Evolutionary conservation across 805 yeast genomes (phyloP).

Genomic region (Jamesozyma jinghongensis): DNA sequence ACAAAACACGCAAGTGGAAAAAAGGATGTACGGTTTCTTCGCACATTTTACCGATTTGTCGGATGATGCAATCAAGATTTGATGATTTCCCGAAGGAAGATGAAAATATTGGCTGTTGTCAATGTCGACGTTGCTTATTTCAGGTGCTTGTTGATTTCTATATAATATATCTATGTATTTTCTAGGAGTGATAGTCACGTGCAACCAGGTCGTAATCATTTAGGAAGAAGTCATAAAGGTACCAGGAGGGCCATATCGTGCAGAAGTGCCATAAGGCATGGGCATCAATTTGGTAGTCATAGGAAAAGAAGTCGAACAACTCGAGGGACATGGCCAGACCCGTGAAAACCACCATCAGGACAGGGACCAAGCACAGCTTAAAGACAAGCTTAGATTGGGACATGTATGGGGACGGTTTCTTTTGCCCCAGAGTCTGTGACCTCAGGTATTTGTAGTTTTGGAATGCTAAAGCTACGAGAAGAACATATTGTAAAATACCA

Average conservation of each 20-base stretch:
- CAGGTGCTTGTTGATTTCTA: too few species aligned
- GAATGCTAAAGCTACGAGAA: constrained; percentile 26
- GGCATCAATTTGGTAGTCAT: constrained; percentile 67
- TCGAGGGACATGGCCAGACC: constrained; percentile 79
- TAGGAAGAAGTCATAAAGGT: constrained; percentile 57
- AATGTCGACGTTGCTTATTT: too few species aligned
- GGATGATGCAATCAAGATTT: too few species aligned
- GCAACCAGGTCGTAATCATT: constrained; percentile 30
- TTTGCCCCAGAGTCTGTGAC: neutral
- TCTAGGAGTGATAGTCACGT: neutral
- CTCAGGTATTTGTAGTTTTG: constrained; percentile 22
- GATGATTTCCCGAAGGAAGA: too few species aligned
- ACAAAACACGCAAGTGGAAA: too few species aligned
- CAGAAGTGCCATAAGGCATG: constrained; percentile 91
- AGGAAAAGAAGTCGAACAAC: constrained; percentile 78
- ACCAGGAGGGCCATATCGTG: constrained; percentile 72
- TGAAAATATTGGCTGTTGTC: too few species aligned
- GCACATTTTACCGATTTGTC: too few species aligned
- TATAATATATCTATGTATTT: too few species aligned
- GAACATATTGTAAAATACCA: constrained; percentile 65
- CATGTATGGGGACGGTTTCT: constrained; percentile 1
- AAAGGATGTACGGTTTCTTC: too few species aligned
- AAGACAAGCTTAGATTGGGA: constrained; percentile 7
- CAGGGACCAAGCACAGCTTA: constrained; percentile 37
- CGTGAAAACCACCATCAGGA: constrained; percentile 43